Evolutionary conservation across 768 basidiomycete genomes (phyloP), one percentile per base, ranked within the genome.

Genomic region (Rickenella mellea): DNA sequence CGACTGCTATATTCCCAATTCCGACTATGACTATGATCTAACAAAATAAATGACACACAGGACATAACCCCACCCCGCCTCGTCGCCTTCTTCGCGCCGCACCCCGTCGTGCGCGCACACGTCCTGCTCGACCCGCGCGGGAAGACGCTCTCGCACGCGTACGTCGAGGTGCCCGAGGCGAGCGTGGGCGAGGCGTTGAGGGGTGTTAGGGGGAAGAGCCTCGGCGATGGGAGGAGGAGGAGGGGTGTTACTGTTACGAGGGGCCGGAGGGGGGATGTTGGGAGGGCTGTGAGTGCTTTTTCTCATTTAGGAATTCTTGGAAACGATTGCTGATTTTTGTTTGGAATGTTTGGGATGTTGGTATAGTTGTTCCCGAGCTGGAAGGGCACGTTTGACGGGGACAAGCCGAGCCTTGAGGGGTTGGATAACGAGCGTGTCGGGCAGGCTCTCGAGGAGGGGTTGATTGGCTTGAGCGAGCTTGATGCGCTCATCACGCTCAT

Each of bases 141-240:
- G 29, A 90, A 90, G 62, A 91, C 88, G 0, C 68, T 81, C 41
- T 85, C 82, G 48, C 87, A 91, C 58, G 87, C 88, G 1, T 90
- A 80, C 49, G 80, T 83, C 11, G 87, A 90, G 57, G 74, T 87
- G 47, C 63, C 63, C 19, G 69, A 73, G 46, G 73, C 78, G 24
- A 69, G 70, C 1, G 69, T 73, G 21, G 83, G 83, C 10, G 76
- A 80, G 35, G 80, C 83, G 25, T 66, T 89, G 9, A 70, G 86
- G 10, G 73, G 76, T 6, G 64, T 57, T 17, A 57, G 58, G 39
- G 32, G 10, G 22, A 64, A 66, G 26, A 61, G 59, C 12, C 71
- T 91, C 10, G 88, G 88, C 26, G 73, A 69, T 46, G 88, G 88
- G 28, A 77, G 75, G 48, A 69, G 88, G 32, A 85, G 87, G 6